Conservation (phyloP, 305 asterid genomes). For the Salvia sclarea region DNA sequence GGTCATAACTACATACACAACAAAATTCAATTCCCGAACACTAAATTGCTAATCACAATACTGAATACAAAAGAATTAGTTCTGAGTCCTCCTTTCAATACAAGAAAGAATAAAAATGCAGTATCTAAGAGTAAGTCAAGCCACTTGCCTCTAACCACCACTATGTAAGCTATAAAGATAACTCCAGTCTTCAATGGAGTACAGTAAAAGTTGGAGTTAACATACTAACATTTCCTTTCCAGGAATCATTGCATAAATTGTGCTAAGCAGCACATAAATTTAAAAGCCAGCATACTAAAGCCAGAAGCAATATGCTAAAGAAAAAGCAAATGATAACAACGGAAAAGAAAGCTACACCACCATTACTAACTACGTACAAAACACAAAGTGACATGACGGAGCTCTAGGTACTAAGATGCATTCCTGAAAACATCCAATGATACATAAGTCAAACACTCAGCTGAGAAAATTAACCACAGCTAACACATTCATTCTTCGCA, state of each 20-base stretch:
- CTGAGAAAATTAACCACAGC: neutral
- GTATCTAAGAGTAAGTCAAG: neutral
- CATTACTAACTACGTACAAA: neutral
- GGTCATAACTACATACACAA: neutral
- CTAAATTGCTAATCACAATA: neutral
- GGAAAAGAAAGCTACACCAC: neutral
- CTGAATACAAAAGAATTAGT: neutral
- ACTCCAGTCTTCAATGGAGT: neutral
- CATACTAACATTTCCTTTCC: neutral
- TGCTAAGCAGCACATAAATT: neutral
- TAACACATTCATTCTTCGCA: neutral
- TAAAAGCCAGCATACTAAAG: neutral
- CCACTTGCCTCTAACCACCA: neutral
- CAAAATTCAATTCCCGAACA: constrained; percentile 6
- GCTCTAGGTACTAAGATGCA: constrained; percentile 8
- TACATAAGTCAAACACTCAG: neutral
- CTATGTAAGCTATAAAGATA: constrained; percentile 3
- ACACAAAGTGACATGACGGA: constrained; percentile 4
- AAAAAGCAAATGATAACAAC: neutral
- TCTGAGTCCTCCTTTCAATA: neutral
- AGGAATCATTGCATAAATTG: neutral
- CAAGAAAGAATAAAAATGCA: neutral
- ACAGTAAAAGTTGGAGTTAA: constrained; percentile 5
- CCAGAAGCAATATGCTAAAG: neutral
- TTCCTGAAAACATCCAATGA: neutral